phyloP scores from a whole-genome alignment of 345 rosid species.

The Rhizophora mangle region DNA sequence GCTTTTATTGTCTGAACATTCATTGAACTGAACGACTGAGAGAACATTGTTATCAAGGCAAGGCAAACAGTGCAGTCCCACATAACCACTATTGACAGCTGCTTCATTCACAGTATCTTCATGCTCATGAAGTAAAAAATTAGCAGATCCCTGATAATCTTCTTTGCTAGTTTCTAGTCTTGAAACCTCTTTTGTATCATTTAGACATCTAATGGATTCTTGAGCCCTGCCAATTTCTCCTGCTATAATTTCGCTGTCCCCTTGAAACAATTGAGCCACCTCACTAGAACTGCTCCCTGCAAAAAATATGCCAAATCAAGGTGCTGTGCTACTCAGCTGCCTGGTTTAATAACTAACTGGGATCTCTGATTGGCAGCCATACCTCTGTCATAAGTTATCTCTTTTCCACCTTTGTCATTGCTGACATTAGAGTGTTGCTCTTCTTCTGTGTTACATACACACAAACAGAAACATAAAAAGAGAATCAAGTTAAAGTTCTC shows the following conservation, averaged over 20 bases:
- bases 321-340: background rate
- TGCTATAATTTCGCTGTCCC: background rate
- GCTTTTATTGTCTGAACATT: constrained; percentile 2
- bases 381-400: constrained; percentile 18
- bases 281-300: constrained; percentile 1
- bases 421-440: background rate
- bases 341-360: background rate
- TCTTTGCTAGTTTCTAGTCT: constrained; percentile 6
- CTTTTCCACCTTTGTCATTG: background rate
- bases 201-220: background rate
- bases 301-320: background rate
- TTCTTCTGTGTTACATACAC: constrained; percentile 9
- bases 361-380: background rate
- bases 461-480: background rate
- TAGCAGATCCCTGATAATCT: constrained; percentile 3
- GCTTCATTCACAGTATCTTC: constrained; percentile 7
- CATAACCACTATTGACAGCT: background rate
- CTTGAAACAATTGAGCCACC: background rate
- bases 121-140: constrained; percentile 4
- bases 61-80: constrained; percentile 10
- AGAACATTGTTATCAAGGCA: constrained; percentile 3
- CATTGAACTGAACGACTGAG: constrained; percentile 4
- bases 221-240: background rate
- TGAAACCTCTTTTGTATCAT: constrained; percentile 6
- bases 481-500: too few species aligned